These are phyloP conservation scores for Cinnamomum chago DNA, from an alignment of 164 flowering plant genomes.

Conservation along the genomic window DNA sequence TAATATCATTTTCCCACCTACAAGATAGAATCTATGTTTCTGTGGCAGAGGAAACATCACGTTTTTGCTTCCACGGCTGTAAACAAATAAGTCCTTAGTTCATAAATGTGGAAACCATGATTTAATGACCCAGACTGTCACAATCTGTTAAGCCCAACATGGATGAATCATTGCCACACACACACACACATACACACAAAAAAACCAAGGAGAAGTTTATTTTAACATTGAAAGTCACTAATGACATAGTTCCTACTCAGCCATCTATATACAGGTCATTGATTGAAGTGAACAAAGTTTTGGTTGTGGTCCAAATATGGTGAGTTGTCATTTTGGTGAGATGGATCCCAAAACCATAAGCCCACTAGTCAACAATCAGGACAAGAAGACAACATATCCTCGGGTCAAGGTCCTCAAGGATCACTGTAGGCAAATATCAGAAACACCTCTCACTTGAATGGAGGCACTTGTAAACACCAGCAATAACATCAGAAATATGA, in stretches of 20 bases:
- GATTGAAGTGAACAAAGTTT: not conserved
- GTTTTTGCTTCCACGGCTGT: no score
- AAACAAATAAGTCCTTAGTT: not conserved
- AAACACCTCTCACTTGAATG: no score
- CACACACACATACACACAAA: no score
- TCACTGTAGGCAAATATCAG: not conserved
- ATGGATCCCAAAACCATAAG: not conserved
- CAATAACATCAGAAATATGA: not conserved
- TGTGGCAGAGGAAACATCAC: no score
- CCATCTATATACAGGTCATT: not conserved
- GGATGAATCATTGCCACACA: not conserved
- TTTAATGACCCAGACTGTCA: not conserved
- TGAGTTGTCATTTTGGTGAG: not conserved
- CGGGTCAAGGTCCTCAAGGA: not conserved
- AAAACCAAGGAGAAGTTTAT: no score
- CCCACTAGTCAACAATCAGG: not conserved
- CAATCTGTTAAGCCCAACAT: not conserved
- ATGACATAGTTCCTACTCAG: not conserved
- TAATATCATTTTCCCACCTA: no score
- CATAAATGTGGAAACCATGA: not conserved
- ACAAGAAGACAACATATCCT: not conserved
- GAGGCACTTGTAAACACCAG: not conserved
- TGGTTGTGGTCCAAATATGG: not conserved
- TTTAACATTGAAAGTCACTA: not conserved
- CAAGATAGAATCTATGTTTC: no score